Base-by-base conservation (phyloP, 129 eudicot genomes). In the Lonicera japonica region DNA sequence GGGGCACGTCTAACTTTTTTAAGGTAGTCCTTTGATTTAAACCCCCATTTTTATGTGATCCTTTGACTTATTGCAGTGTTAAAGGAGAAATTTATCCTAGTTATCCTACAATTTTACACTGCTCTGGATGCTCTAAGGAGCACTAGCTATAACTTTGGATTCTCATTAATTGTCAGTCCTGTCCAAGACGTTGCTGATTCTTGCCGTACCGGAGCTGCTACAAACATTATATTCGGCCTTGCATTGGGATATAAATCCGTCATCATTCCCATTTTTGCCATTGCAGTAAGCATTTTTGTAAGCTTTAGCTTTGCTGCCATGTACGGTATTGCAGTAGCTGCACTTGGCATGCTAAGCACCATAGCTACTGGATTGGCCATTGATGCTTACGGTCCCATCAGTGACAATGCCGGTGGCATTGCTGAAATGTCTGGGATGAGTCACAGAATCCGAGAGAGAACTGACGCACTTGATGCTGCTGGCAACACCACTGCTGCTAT, bases 401-500 rank as follows among this genome's bases (percentile, higher is more conserved):
- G 73, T 25, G 73, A 68, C 65, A 66, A 66, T 56, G 71, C 71
- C 21, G 71, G 71, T 21, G 71, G 71, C 71, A 66, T 66, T 54
- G 62, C 71, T 40, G 63, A 66, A 56, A 75, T 75, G 79, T 74
- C 79, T 46, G 79, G 79, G 21, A 75, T 75, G 79, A 75, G 79
- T 70, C 74, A 61, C 68, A 62, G 74, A 63, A 75, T 75, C 48
- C 74, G 79, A 10, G 79, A 75, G 58, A 75, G 79, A 48, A 75
- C 79, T 40, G 79, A 75, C 62, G 79, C 79, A 19, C 79, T 75
- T 61, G 79, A 75, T 41, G 79, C 79, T 36, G 79, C 79, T n/a
- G 79, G 79, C 46, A 75, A 75, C 66, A 75, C 79, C 47, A 75
- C 79, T 9, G 79, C 79, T 51, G 79, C 79, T 24, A 75, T 75